Conservation (phyloP, 768 basidiomycete species). For the Boletus pseudo-olivaceus region DNA sequence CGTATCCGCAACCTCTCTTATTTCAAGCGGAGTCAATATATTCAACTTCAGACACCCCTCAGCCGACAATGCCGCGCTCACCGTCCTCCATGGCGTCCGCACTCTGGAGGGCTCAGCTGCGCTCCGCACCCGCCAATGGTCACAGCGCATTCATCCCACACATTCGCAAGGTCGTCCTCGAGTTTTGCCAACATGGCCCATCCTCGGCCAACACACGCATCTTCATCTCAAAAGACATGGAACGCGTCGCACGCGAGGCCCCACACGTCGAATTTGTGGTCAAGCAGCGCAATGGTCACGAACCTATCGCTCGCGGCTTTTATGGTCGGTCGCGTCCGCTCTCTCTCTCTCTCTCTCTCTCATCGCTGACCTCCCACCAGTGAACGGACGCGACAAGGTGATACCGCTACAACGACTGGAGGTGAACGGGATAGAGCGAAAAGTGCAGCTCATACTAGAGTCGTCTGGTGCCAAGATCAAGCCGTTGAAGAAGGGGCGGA, state of each 20-base stretch:
- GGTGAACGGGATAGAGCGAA: conserved; percentile 68
- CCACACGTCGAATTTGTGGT: conserved; percentile 87
- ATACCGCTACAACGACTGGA: conserved; percentile 74
- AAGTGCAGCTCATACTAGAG: conserved; percentile 80
- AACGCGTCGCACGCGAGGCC: conserved; percentile 62
- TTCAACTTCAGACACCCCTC: conserved; percentile 28
- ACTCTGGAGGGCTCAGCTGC: conserved; percentile 44
- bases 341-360: neutral
- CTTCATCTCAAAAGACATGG: conserved; percentile 62
- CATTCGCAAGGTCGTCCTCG: conserved; percentile 83
- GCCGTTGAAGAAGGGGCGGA: conserved; percentile 59
- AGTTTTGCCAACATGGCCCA: conserved; percentile 82
- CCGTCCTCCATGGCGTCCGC: conserved; percentile 34
- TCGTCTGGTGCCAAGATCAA: conserved; percentile 86
- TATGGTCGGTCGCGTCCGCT: conserved; percentile 49
- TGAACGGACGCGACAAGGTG: conserved; percentile 86
- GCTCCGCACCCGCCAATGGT: conserved; percentile 69
- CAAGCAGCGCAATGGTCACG: conserved; percentile 65
- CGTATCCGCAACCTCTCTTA: neutral
- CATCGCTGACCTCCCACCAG: conserved; percentile 40
- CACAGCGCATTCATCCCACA: conserved; percentile 71
- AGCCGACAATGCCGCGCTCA: conserved; percentile 3
- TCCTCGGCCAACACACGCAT: conserved; percentile 70
- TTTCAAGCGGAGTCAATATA: conserved; percentile 9
- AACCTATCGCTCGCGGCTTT: conserved; percentile 81